A percentile compares a stretch with the other conserved stretches of the same genome.
phyloP scores from a whole-genome alignment of 2,329 filamentous ascomycete species.

The Colletotrichum nymphaeae region DNA sequence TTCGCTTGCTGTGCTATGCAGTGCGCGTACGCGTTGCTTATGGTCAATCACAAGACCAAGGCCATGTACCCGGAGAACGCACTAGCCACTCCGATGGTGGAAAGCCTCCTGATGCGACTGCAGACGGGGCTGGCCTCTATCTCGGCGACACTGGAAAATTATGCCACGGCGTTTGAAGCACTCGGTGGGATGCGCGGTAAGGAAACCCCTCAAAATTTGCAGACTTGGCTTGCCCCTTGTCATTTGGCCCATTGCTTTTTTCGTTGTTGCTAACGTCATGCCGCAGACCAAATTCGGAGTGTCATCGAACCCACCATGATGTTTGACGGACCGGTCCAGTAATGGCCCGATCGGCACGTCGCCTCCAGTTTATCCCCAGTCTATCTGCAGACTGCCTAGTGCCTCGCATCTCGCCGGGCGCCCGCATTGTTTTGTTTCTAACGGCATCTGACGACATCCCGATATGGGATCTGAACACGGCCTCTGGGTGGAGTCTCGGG shows the following conservation, averaged over 20 bases:
- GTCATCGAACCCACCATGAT: constrained; percentile 40
- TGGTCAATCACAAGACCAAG: constrained; percentile 54
- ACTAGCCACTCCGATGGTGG: constrained; percentile 41
- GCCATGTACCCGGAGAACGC: constrained; percentile 46
- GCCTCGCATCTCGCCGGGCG: not conserved
- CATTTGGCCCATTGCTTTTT: not conserved
- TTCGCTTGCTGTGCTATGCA: constrained; percentile 60
- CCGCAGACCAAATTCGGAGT: constrained; percentile 40
- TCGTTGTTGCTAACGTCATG: constrained; percentile 12
- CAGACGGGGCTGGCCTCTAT: constrained; percentile 56
- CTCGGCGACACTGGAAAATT: constrained; percentile 54
- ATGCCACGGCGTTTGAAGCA: constrained; percentile 57
- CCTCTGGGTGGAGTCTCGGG: constrained; percentile 27
- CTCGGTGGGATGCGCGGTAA: constrained; percentile 57
- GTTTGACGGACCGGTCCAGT: constrained; percentile 31
- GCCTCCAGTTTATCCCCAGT: constrained; percentile 4
- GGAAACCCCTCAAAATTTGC: constrained; percentile 25
- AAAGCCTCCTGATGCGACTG: constrained; percentile 51
- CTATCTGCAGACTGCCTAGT: not conserved
- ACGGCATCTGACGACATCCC: constrained; percentile 3
- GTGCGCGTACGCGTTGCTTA: constrained; percentile 55
- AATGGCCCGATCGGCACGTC: constrained; percentile 12
- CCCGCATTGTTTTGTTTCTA: not conserved
- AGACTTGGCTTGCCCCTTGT: not conserved
- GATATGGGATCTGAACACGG: constrained; percentile 13